Evolutionary conservation across 2,329 filamentous ascomycete genomes (phyloP), one percentile per base, ranked within the genome.

Genomic region (Phialemonium atrogriseum): DNA sequence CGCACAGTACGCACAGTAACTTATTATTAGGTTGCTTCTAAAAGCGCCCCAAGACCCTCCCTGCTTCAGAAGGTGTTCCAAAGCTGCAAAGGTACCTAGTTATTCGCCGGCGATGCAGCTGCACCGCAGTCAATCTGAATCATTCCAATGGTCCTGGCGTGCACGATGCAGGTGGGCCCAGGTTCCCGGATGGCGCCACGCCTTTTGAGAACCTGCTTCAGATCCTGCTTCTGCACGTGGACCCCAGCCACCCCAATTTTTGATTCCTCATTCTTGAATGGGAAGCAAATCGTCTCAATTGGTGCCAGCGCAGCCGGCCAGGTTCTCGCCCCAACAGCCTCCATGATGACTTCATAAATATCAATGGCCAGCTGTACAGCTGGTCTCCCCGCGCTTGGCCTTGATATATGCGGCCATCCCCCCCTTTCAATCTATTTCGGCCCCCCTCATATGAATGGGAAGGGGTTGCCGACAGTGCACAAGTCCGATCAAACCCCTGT

Each of bases 231-330:
- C n/a, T n/a, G n/a, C n/a, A n/a, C n/a, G n/a, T n/a, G n/a, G n/a
- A 27, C 23, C 32, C 44, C 48, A 51, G 43, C 48, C 47, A 49
- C 46, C 47, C 31, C 13, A 31, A 34, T 48, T 48, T 42, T 34
- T 20, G 22, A 26, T 27, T 16, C 14, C 19, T 11, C 15, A 26
- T 12, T 16, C 9, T 23, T 13, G 23, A 36, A 30, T 23, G 22
- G 25, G 24, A 21, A 32, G 13, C 15, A 24, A 24, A 22, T 13
- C 16, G 30, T 17, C 16, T 14, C 30, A 32, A 37, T 39, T 42
- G 40, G 42, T 45, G 40, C 42, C 42, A 46, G 40, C 35, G 20
- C 28, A 30, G 21, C n/a, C n/a, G n/a, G n/a, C n/a, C n/a, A 11
- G 11, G 7, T 16, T 16, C 21, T 23, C 21, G 21, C 9, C n/a